Conservation (phyloP, 139 green algal species). For the Nannochloris sp. region DNA sequence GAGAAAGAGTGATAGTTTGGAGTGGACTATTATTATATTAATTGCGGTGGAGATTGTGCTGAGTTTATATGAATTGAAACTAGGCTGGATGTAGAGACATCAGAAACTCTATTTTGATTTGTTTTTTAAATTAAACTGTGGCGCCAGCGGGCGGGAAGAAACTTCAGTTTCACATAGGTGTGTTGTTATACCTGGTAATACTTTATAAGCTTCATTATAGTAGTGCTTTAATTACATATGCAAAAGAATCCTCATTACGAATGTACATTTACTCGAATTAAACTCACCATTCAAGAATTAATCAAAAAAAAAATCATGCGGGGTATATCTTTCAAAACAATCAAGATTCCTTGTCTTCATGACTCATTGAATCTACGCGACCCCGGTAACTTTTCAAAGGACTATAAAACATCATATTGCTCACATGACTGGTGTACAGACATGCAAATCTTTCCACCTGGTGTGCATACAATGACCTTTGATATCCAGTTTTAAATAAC, state of each 20-base stretch:
- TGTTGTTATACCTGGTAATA: no score
- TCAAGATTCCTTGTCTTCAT: no score
- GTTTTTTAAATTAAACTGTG: no score
- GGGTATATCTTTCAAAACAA: no score
- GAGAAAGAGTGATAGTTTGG: slow-evolving; percentile 39
- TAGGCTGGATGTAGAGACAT: neutral
- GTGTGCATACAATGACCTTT: slow-evolving; percentile 88
- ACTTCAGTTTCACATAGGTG: no score
- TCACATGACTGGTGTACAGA: slow-evolving; percentile 94
- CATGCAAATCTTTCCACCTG: slow-evolving; percentile 89
- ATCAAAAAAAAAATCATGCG: neutral
- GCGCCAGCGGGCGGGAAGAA: no score
- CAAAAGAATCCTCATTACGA: neutral
- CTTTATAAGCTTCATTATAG: neutral
- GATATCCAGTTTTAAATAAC: slow-evolving; percentile 94
- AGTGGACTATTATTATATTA: slow-evolving; percentile 54
- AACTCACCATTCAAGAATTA: neutral
- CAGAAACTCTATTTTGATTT: neutral
- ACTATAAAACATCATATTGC: slow-evolving; percentile 83
- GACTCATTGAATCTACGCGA: slow-evolving; percentile 69
- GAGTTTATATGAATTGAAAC: slow-evolving; percentile 41
- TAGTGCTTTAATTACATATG: neutral
- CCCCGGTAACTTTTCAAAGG: slow-evolving; percentile 80
- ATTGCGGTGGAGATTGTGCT: slow-evolving; percentile 54
- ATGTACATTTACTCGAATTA: no score